phyloP scores from a whole-genome alignment of 306 rosid genomes.

The Rubus parviflorus region DNA sequence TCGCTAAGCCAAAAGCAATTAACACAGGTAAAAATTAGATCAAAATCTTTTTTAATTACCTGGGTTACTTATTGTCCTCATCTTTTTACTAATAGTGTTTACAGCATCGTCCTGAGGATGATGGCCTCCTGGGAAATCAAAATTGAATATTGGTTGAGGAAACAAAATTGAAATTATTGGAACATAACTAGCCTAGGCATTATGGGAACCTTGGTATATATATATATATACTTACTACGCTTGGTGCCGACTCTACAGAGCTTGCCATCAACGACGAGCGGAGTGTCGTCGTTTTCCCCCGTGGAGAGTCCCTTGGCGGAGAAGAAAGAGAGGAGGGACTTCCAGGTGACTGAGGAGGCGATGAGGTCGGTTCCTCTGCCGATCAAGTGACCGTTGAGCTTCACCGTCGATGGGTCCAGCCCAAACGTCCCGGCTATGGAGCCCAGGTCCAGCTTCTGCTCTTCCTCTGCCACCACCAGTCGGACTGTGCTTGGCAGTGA shows the following conservation, averaged over 20 bases:
- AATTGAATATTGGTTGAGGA: neutral
- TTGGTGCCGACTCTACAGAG: conserved; percentile 51
- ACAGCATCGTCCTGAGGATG: conserved; percentile 33
- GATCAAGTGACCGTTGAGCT: conserved; percentile 70
- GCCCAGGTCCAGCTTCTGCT: conserved; percentile 66
- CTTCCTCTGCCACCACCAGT: conserved; percentile 38
- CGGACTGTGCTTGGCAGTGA: conserved; percentile 37
- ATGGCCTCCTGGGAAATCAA: conserved; percentile 46
- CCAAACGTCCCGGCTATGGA: conserved; percentile 58
- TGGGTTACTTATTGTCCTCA: conserved; percentile 35
- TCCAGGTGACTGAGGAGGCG: conserved; percentile 76
- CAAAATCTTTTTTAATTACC: conserved; percentile 33
- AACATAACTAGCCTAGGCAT: neutral
- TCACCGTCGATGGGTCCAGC: conserved; percentile 64
- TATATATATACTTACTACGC: conserved; percentile 50
- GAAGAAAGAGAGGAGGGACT: conserved; percentile 70
- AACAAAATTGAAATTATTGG: conserved; percentile 3
- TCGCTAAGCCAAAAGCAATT: neutral
- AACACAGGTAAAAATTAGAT: neutral
- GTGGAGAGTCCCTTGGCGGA: conserved; percentile 58
- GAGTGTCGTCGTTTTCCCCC: conserved; percentile 33
- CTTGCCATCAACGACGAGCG: conserved; percentile 64
- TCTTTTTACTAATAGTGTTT: conserved; percentile 43
- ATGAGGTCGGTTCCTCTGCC: conserved; percentile 63
- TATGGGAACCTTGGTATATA: neutral